Percentiles rank a stretch among this genome's conserved stretches.
phyloP scores from a whole-genome alignment of 768 basidiomycete species.

The Lactifluus volemus region DNA sequence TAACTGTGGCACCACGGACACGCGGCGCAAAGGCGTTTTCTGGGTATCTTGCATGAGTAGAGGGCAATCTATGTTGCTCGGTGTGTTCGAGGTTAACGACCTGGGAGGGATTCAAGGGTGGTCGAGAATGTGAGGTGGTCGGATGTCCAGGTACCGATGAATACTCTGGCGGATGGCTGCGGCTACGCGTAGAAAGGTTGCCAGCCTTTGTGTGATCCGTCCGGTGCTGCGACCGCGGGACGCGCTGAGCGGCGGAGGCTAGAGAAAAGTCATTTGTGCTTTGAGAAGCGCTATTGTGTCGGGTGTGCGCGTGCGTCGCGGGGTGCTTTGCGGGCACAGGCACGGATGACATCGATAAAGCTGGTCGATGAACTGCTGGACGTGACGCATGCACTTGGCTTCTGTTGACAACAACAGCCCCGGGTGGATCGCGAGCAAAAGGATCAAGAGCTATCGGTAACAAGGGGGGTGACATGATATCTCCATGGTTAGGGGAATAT shows the following conservation, averaged over 20 bases:
- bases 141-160: background rate
- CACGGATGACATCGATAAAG: background rate
- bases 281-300: background rate
- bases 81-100: background rate
- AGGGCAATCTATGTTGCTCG: background rate
- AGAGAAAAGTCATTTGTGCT: background rate
- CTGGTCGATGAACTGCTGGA: background rate
- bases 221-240: background rate
- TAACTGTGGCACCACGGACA: background rate
- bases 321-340: background rate
- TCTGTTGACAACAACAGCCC: background rate
- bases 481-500: background rate
- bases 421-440: background rate
- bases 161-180: background rate
- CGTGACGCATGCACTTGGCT: background rate
- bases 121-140: background rate
- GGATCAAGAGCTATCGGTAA: conserved; percentile 1
- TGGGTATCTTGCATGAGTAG: background rate
- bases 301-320: background rate
- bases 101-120: background rate
- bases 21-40: background rate
- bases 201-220: background rate
- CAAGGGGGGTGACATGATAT: too few relatives aligned
- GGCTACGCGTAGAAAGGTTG: background rate
- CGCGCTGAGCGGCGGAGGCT: background rate